phyloP scores from a whole-genome alignment of 2,329 filamentous ascomycete genomes.

The Fusarium armeniacum region DNA sequence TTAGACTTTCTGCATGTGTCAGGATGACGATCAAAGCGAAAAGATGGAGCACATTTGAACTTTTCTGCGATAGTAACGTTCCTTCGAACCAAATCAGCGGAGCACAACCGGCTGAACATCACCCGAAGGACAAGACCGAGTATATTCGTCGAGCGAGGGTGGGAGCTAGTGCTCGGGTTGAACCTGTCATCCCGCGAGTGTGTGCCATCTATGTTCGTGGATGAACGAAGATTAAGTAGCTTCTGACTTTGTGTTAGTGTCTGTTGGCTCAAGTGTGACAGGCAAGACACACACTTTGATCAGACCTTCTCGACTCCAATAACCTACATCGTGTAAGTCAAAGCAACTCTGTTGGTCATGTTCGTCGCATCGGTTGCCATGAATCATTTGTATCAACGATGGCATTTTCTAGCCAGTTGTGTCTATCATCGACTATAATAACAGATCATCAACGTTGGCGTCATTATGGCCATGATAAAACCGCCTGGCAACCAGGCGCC shows the following conservation, averaged over 20 bases:
- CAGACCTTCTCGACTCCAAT: conserved; percentile 25
- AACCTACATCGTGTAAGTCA: conserved; percentile 7
- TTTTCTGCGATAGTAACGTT: background rate
- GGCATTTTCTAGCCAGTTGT: background rate
- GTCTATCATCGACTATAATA: conserved; percentile 12
- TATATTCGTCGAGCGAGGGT: conserved; percentile 28
- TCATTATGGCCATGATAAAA: conserved; percentile 20
- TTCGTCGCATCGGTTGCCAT: background rate
- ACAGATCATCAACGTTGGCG: background rate
- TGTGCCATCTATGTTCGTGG: conserved; percentile 8
- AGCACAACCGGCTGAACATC: conserved; percentile 15
- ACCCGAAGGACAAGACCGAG: conserved; percentile 13
- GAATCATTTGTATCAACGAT: background rate
- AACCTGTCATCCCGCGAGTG: conserved; percentile 30
- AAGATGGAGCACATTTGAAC: background rate
- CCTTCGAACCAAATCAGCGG: conserved; percentile 1
- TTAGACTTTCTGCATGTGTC: background rate
- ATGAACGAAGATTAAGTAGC: conserved; percentile 20
- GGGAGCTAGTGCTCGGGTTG: conserved; percentile 11
- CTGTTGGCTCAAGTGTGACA: conserved; percentile 29
- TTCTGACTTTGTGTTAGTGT: conserved; percentile 34
- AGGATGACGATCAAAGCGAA: background rate
- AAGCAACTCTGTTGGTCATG: background rate
- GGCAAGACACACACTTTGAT: conserved; percentile 12
- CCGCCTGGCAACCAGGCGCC: conserved; percentile 40